Evolutionary conservation across 1,284 basidiomycete genomes (phyloP), one percentile per base, ranked within the genome.

Genomic region (Apiotrichum porosum): DNA sequence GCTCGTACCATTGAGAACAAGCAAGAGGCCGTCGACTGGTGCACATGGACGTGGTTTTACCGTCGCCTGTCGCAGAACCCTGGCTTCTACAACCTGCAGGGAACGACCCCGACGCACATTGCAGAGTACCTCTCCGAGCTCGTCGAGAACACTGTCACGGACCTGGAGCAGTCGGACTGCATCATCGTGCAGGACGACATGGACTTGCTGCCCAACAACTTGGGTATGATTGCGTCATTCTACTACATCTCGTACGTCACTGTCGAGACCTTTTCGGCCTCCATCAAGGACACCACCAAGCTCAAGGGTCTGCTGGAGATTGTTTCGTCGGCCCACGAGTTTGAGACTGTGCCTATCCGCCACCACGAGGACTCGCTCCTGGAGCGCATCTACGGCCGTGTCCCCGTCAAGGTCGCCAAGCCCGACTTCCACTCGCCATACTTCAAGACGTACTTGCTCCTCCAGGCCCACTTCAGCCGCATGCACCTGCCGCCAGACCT

Each of bases 1-100:
- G 90, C 97, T 24, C 92, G 92, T 77, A 98, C 94, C 4, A 95
- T 99, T 54, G 93, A 97, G 76, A 95, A 94, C 75, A 97, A 95
- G 78, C 92, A 97, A 73, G 91, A 91, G 69, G 90, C 90, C 0
- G 89, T 91, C 80, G 88, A 88, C 65, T 63, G 81, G 74, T 74
- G 67, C 57, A 72, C 69, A 19, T 71, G 56, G 63, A 63, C 58
- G 31, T 72, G 60, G 63, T 95, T 97, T 79, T 98, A 97, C 75
- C 83, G 94, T 24, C 82, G 93, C 15, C 87, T 98, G 82, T 91
- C 89, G 5, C 89, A 94, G 71, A 97, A 95, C 57, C 77, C 77
- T 9, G 72, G 72, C 65, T 97, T 94, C 73, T 95, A 95, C 77
- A 94, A 94, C 62, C 75, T 93, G 24, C 88, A 91, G 76, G 91